A percentile compares a stretch with the other conserved stretches of the same genome.
Conservation (phyloP, 2,329 filamentous ascomycete genomes). For the Penicillium rolfsii region DNA sequence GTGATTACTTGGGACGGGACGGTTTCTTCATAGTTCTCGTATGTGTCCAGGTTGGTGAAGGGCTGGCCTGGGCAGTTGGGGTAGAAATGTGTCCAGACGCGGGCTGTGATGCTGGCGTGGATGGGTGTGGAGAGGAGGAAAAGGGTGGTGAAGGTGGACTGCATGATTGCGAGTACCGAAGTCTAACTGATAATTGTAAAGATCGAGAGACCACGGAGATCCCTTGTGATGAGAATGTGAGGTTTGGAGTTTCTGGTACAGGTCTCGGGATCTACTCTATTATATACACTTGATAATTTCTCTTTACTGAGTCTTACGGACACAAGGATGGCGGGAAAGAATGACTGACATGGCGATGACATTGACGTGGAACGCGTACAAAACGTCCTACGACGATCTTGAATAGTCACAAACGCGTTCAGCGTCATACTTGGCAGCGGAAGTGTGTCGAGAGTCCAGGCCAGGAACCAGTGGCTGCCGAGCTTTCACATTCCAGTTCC, state of each 20-base stretch:
- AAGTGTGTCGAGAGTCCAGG: slow-evolving; percentile 6
- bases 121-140: slow-evolving; percentile 27
- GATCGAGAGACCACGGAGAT: not conserved
- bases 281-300: slow-evolving; percentile 19
- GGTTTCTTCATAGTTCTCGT: slow-evolving; percentile 31
- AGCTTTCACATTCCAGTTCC: slow-evolving; percentile 25
- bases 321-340: slow-evolving; percentile 28
- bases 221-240: not conserved
- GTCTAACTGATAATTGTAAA: not conserved
- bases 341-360: slow-evolving; percentile 22
- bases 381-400: slow-evolving; percentile 1
- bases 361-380: slow-evolving; percentile 20
- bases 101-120: slow-evolving; percentile 31
- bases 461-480: slow-evolving; percentile 10
- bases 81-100: slow-evolving; percentile 38
- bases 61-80: slow-evolving; percentile 32
- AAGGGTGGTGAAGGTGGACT: slow-evolving; percentile 25
- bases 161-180: slow-evolving; percentile 16
- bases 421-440: slow-evolving; percentile 28
- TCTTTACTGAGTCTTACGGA: not conserved
- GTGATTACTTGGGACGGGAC: slow-evolving; percentile 29
- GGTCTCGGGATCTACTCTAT: not conserved
- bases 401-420: slow-evolving; percentile 10
- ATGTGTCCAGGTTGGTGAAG: slow-evolving; percentile 26
- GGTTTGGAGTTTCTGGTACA: not conserved